Evolutionary conservation across 768 basidiomycete species (phyloP).

Genomic region (Tylopilus vinaceipallidus): DNA sequence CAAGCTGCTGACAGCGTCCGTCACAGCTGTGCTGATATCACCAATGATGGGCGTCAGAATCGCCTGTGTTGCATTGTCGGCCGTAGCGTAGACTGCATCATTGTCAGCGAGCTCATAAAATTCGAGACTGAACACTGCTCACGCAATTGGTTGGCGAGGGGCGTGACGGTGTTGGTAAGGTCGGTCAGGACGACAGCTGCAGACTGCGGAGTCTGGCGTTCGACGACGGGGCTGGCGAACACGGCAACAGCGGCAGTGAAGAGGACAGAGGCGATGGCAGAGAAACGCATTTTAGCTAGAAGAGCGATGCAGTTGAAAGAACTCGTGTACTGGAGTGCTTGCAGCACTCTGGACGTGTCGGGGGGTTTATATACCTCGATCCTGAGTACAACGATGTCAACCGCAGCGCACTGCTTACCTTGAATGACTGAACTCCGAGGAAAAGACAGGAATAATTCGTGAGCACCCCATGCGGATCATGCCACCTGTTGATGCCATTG

Average conservation of each 20-base stretch:
- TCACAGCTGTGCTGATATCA: slow-evolving; percentile 6
- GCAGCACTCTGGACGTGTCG: neutral
- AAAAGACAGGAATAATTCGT: neutral
- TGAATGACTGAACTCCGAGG: slow-evolving; percentile 4
- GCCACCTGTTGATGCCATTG: neutral
- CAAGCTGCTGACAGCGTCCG: slow-evolving; percentile 1
- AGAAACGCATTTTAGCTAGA: slow-evolving; percentile 9
- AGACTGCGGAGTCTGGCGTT: slow-evolving; percentile 5
- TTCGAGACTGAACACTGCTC: neutral
- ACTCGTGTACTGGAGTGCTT: slow-evolving; percentile 11
- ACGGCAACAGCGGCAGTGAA: slow-evolving; percentile 7
- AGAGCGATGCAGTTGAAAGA: neutral
- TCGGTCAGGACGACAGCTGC: slow-evolving; percentile 3
- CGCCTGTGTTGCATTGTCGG: slow-evolving; percentile 11
- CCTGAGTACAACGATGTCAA: neutral
- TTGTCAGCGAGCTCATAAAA: neutral
- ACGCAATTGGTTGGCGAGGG: slow-evolving; percentile 12
- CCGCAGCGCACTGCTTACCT: no score
- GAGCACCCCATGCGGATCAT: neutral
- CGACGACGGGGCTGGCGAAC: slow-evolving; percentile 9
- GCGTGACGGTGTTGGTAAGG: slow-evolving; percentile 1
- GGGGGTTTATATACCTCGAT: slow-evolving; percentile 12
- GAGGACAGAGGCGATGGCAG: slow-evolving; percentile 4
- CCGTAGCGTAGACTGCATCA: slow-evolving; percentile 9
- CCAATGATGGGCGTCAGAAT: slow-evolving; percentile 5